Percentiles rank a stretch among this genome's conserved stretches.
Conservation (phyloP, 306 rosid species). For the Arachis stenosperma region DNA sequence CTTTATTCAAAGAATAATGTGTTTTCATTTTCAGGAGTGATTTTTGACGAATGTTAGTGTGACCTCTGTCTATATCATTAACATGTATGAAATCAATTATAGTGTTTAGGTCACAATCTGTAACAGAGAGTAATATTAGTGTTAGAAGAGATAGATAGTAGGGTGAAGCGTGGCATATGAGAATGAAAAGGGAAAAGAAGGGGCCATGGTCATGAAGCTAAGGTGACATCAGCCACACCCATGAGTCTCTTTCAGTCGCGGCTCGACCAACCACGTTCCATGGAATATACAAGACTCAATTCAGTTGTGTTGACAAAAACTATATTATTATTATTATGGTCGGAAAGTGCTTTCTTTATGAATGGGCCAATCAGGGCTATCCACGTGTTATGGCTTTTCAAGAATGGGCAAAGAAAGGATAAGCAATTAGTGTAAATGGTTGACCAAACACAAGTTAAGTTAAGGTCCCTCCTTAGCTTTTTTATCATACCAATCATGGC, state of each 20-base stretch:
- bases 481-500: conserved; percentile 53
- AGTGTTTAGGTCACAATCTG: not conserved
- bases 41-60: no score
- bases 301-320: not conserved
- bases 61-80: no score
- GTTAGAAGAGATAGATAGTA: not conserved
- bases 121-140: no score
- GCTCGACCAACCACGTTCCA: conserved; percentile 53
- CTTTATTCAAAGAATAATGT: no score
- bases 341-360: conserved; percentile 33
- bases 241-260: conserved; percentile 43
- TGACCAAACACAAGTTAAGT: conserved; percentile 41
- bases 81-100: not conserved
- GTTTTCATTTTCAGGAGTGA: no score
- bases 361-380: conserved; percentile 39
- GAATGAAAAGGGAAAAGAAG: not conserved
- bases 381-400: conserved; percentile 39
- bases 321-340: conserved; percentile 37
- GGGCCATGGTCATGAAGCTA: not conserved
- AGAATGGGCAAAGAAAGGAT: conserved; percentile 39
- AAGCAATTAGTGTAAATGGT: conserved; percentile 52
- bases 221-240: not conserved
- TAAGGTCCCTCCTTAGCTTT: conserved; percentile 47
- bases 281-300: conserved; percentile 39
- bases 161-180: conserved; percentile 27